A percentile compares a stretch with the other conserved stretches of the same genome.
These are phyloP conservation scores for Rhodotorula paludigena DNA, from an alignment of 768 basidiomycete species.

Conservation along the genomic window DNA sequence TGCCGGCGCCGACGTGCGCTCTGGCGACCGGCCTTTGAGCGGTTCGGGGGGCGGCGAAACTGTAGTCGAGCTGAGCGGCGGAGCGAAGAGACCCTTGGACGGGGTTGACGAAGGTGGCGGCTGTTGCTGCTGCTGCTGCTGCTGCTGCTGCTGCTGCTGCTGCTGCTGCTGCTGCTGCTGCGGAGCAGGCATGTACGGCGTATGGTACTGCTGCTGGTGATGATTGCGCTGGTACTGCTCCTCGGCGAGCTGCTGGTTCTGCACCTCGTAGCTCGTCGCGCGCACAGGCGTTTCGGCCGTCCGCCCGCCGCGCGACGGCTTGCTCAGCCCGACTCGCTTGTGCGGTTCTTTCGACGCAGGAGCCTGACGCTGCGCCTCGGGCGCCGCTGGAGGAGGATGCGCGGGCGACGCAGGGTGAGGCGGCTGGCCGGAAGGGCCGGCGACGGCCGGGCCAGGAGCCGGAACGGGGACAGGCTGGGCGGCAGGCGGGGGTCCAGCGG, in stretches of 20 bases:
- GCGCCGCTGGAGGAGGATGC: neutral
- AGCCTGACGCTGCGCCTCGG: constrained; percentile 30
- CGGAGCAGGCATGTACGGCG: too few species aligned
- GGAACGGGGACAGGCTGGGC: constrained; percentile 46
- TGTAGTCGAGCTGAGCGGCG: constrained; percentile 6
- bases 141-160: constrained; percentile 16
- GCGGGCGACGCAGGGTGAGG: too few species aligned
- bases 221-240: too few species aligned
- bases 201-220: neutral
- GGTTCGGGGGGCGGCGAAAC: constrained; percentile 3
- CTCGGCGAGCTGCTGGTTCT: constrained; percentile 86
- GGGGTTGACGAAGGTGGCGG: constrained; percentile 1
- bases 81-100: constrained; percentile 10
- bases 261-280: constrained; percentile 88
- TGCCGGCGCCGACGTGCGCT: constrained; percentile 24
- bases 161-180: constrained; percentile 46
- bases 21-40: neutral
- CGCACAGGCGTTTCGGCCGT: constrained; percentile 80
- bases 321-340: constrained; percentile 22
- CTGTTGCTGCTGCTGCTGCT: constrained; percentile 15
- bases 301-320: constrained; percentile 53
- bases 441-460: constrained; percentile 41
- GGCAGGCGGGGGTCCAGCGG: constrained; percentile 54
- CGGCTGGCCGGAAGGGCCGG: constrained; percentile 30
- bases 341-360: constrained; percentile 47